Evolutionary conservation across 179 eudicot species (phyloP).

Genomic region (Vitellaria paradoxa): DNA sequence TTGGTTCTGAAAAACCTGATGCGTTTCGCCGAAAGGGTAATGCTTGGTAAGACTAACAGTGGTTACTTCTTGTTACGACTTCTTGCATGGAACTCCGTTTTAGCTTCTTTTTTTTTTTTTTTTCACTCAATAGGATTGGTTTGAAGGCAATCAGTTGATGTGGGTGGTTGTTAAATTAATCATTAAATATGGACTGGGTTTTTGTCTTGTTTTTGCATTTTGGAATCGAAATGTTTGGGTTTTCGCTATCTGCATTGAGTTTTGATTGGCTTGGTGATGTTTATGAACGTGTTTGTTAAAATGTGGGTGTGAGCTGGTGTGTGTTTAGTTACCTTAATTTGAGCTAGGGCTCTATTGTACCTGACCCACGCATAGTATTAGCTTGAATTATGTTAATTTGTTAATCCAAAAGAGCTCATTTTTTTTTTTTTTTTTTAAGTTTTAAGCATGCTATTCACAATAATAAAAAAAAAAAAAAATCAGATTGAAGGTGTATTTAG

Average conservation of each 20-base stretch:
- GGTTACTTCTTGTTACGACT: too few species aligned
- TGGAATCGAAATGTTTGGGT: background rate
- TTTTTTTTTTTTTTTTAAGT: too few species aligned
- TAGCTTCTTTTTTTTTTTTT: background rate
- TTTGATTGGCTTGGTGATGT: background rate
- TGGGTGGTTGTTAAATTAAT: slow-evolving; percentile 9
- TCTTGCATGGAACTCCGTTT: background rate
- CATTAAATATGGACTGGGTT: background rate
- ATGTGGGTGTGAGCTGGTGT: background rate
- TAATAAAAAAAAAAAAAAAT: too few species aligned
- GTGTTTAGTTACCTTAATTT: background rate
- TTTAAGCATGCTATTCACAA: too few species aligned
- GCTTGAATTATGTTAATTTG: background rate
- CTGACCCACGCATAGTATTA: background rate
- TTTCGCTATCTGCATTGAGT: background rate
- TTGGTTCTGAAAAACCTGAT: slow-evolving; percentile 78
- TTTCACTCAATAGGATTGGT: background rate
- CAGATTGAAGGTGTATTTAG: too few species aligned
- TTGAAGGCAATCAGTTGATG: background rate
- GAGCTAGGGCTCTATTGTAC: background rate
- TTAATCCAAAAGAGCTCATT: too few species aligned
- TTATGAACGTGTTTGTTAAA: slow-evolving; percentile 1
- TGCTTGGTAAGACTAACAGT: slow-evolving; percentile 39
- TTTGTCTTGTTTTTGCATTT: background rate
- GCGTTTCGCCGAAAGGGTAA: slow-evolving; percentile 62